Evolutionary conservation across 306 rosid species (phyloP).

Genomic region (Cajanus cajan): DNA sequence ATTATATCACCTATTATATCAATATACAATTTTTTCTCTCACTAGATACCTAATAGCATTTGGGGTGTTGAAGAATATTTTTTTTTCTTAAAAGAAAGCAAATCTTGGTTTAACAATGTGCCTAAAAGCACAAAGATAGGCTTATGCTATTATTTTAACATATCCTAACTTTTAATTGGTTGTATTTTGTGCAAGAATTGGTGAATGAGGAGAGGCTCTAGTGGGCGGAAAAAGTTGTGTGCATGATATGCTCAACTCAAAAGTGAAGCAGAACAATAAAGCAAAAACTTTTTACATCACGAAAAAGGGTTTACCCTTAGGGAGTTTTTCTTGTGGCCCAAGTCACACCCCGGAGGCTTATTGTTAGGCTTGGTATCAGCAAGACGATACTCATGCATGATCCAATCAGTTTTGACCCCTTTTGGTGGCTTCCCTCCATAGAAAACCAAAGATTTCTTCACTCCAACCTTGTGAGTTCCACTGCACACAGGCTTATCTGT

Average conservation of each 20-base stretch:
- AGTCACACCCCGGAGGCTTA: slow-evolving; percentile 59
- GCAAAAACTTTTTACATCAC: background rate
- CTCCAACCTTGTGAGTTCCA: slow-evolving; percentile 62
- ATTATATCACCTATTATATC: too few relatives aligned
- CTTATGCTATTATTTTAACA: background rate
- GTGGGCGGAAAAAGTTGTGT: background rate
- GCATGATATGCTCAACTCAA: background rate
- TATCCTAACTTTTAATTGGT: background rate
- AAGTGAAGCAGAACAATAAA: background rate
- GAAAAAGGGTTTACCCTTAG: slow-evolving; percentile 46
- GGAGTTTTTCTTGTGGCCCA: slow-evolving; percentile 67
- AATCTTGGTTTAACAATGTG: background rate
- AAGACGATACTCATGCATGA: slow-evolving; percentile 79
- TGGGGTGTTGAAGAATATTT: too few relatives aligned
- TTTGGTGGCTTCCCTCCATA: slow-evolving; percentile 78
- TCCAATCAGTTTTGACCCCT: slow-evolving; percentile 78
- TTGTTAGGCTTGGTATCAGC: slow-evolving; percentile 52
- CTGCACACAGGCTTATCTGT: slow-evolving; percentile 39
- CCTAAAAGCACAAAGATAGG: background rate
- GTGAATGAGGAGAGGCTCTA: background rate
- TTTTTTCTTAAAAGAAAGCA: background rate
- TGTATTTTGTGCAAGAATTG: background rate
- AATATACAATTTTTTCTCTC: too few relatives aligned
- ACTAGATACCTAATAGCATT: too few relatives aligned
- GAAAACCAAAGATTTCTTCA: slow-evolving; percentile 76